Base-by-base conservation (phyloP, 371 early-diverging fungal genomes). In the Rhizopus stolonifer region DNA sequence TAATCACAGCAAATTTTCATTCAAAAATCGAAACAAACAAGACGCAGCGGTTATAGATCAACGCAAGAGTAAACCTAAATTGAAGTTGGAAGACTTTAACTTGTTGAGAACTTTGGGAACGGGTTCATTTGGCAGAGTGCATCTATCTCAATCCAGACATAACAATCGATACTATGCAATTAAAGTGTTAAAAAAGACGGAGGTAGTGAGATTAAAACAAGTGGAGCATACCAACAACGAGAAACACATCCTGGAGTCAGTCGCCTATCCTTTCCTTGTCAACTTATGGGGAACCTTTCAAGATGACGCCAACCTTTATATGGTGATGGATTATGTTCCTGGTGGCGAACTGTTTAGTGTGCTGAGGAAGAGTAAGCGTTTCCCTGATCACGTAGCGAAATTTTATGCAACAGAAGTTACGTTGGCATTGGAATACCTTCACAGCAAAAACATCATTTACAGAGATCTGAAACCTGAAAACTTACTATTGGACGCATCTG, bases 41-140 rank as follows among this genome's bases (percentile, higher is more conserved):
- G 52, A 52, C 22, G 47, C 57, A 9, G 36, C 59, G 14, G 23
- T 61, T 11, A 65, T 65, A n/a, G 46, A 57, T 11, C 65, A 65
- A 15, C 53, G 65, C 74, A 25, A 47, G 14, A 56, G 49, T 14
- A 46, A 71, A 61, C 64, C 71, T 42, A 80, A 83, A 54, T 71
- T 86, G 31, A 71, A 73, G 52, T 69, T 90, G 34, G 67, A 67
- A 24, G 87, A 89, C 40, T 89, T 88, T 59, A 71, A 76, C 25
- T 73, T 90, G 42, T 76, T 80, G 42, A 82, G 89, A 24, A 91
- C 91, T 15, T 58, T 99, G 22, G 99, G 99, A 10, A 96, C 97
- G 1, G 99, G 99, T 11, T 95, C 99, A 1, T 99, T 99, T 83
- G 99, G 99, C 14, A 90, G 98, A 9, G 97, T 96, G 15, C 95